These are phyloP conservation scores for Morella rubra DNA, from an alignment of 306 rosid species.

Conservation along the genomic window DNA sequence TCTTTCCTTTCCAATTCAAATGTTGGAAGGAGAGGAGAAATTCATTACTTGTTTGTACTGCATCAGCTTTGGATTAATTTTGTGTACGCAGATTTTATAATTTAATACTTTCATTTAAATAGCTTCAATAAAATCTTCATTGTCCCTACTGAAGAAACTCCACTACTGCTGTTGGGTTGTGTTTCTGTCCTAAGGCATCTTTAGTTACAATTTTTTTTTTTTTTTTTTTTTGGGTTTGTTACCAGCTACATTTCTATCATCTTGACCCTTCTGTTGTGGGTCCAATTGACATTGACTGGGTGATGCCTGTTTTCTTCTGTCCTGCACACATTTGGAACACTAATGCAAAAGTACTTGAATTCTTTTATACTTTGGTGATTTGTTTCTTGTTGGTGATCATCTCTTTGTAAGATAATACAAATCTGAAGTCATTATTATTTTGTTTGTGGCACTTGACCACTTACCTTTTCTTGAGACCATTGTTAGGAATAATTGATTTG, in stretches of 20 bases:
- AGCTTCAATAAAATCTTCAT: neutral
- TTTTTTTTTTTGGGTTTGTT: neutral
- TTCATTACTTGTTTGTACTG: too few species aligned
- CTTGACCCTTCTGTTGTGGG: neutral
- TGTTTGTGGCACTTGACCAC: neutral
- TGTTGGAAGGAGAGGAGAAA: neutral
- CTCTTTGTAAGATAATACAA: neutral
- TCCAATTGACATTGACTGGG: neutral
- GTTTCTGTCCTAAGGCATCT: neutral
- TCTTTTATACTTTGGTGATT: neutral
- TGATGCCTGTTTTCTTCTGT: neutral
- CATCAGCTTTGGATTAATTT: neutral
- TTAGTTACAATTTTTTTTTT: too few species aligned
- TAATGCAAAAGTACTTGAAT: neutral
- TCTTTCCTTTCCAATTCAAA: too few species aligned
- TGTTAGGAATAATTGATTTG: constrained; percentile 11
- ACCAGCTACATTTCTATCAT: neutral
- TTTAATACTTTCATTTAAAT: too few species aligned
- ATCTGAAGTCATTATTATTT: neutral
- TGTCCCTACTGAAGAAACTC: neutral
- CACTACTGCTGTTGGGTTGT: neutral
- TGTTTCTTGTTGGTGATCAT: neutral
- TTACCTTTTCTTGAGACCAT: constrained; percentile 3
- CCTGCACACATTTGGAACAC: neutral
- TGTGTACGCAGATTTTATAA: too few species aligned